Base-by-base conservation (phyloP, 2,329 filamentous ascomycete species). In the Ophiognomonia clavigignenti-juglandacearum region DNA sequence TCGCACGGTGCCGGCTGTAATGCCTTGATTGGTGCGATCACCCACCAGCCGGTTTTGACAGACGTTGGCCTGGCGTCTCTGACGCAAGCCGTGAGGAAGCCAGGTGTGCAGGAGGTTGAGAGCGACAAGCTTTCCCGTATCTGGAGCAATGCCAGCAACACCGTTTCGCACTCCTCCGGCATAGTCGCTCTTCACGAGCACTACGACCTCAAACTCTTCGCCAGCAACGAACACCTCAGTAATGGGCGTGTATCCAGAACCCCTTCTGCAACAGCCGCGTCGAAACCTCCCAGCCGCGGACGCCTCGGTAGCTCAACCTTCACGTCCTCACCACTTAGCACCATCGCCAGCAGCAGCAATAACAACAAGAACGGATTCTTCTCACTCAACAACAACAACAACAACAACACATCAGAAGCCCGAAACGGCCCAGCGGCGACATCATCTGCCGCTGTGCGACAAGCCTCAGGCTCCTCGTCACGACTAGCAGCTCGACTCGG, bases 1-100 rank as follows among this genome's bases (percentile, higher is more conserved):
- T 96, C 93, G 0, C 93, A 98, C 61, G 92, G 92, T 20, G 93
- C 93, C 13, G 93, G 93, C 32, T 96, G 92, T 67, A 98, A 98
- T 68, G 93, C 93, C 3, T 69, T 98, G 37, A 91, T 98, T 53
- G 90, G 92, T 11, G 90, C 90, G 22, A 79, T 98, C 54, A 95
- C 91, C 0, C 87, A 92, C 51, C 87, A 96, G 59, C 92, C 93
- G 0, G 90, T 95, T 0, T 75, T 98, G 13, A 81, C 95, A 59
- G 91, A 97, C 61, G 86, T 97, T 14, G 85, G 85, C 23, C 87
- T 95, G 68, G 88, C 92, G 1, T 96, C 91, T 4, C 74, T 98
- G 40, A 96, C 92, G 1, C 86, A 96, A 83, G 92, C 92, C 4
- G 76, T 84, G 14, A 77, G 83, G 41, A 84, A 82, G 50, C 66